Evolutionary conservation across 768 basidiomycete genomes (phyloP).

Genomic region (Phaffia australis): DNA sequence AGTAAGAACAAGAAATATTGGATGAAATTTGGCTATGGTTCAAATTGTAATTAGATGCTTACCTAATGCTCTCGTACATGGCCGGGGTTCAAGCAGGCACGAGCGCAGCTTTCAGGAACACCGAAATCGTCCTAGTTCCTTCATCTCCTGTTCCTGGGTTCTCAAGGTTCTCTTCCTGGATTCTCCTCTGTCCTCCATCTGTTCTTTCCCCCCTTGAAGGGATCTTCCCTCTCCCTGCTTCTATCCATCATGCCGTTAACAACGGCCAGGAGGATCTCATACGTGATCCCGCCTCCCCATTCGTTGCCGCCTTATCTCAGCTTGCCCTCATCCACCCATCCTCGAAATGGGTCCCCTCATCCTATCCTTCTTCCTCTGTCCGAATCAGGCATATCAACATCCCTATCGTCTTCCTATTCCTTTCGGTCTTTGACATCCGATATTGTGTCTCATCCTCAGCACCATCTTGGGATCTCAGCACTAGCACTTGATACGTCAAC

Average conservation of each 20-base stretch:
- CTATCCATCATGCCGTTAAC: background rate
- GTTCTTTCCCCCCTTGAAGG: no score
- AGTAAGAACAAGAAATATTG: no score
- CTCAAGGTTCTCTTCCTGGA: no score
- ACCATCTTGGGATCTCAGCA: conserved; percentile 73
- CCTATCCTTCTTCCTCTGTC: conserved; percentile 52
- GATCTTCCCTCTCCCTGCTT: background rate
- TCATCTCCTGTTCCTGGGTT: no score
- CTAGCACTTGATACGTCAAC: conserved; percentile 82
- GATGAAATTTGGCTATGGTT: no score
- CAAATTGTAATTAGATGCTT: no score
- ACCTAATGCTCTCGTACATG: no score
- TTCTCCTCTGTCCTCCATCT: no score
- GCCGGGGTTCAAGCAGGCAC: no score
- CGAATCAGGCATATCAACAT: conserved; percentile 26
- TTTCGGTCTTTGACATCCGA: conserved; percentile 3
- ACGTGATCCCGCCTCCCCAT: conserved; percentile 66
- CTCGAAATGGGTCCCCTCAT: conserved; percentile 55
- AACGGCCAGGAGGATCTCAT: conserved; percentile 56
- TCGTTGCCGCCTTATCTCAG: conserved; percentile 54
- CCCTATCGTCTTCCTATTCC: conserved; percentile 22
- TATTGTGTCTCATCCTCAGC: conserved; percentile 51
- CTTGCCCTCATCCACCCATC: conserved; percentile 56
- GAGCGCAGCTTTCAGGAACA: no score
- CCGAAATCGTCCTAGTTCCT: no score